These are phyloP conservation scores for Melaleuca alternifolia DNA, from an alignment of 345 rosid species.

Conservation along the genomic window DNA sequence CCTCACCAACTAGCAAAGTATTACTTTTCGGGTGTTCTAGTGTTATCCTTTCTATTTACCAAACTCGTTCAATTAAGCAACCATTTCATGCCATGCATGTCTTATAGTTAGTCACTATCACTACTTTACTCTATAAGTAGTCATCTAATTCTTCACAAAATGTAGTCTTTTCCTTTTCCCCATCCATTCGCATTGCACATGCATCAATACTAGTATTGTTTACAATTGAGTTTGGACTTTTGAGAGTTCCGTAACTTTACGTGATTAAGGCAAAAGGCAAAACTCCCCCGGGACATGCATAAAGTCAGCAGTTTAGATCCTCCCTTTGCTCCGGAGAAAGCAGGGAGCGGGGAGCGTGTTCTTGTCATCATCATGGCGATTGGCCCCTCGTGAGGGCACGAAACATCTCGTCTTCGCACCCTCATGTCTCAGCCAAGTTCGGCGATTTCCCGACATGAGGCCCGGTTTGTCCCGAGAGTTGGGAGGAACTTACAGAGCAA, in stretches of 20 bases:
- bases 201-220: neutral
- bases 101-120: neutral
- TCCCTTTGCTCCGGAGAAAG: neutral
- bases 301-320: too few relatives aligned
- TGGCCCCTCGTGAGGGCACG: neutral
- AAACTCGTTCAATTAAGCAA: neutral
- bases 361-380: neutral
- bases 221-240: neutral
- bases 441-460: neutral
- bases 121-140: neutral
- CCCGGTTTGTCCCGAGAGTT: neutral
- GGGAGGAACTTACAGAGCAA: neutral
- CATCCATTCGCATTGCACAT: neutral
- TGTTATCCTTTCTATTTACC: neutral
- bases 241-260: too few relatives aligned
- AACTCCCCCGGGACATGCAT: too few relatives aligned
- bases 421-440: neutral
- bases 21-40: neutral
- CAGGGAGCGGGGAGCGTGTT: neutral
- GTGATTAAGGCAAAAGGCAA: too few relatives aligned
- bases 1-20: neutral
- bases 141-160: neutral
- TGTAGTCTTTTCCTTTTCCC: neutral
- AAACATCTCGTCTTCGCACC: neutral
- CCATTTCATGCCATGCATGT: neutral